phyloP scores from a whole-genome alignment of 176 grass and related monocot genomes.

The Calamus simplicifolius region DNA sequence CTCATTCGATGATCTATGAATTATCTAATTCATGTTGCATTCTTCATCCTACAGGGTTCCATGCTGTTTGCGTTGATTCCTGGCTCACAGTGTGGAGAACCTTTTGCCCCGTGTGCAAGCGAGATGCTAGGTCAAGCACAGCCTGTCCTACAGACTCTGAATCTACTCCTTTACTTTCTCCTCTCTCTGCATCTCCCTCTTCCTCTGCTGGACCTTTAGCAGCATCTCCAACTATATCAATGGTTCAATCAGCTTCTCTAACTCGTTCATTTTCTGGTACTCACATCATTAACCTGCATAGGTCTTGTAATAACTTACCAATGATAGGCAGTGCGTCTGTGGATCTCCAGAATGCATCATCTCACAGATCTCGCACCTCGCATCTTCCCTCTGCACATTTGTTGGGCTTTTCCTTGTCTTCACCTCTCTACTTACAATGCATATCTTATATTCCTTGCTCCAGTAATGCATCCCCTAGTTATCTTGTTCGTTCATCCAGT shows the following conservation, averaged over 20 bases:
- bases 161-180: slow-evolving; percentile 60
- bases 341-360: slow-evolving; percentile 52
- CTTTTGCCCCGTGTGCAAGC: slow-evolving; percentile 95
- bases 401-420: slow-evolving; percentile 46
- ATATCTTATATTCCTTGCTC: slow-evolving; percentile 34
- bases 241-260: not conserved
- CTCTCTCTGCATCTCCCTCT: slow-evolving; percentile 9
- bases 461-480: slow-evolving; percentile 40
- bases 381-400: slow-evolving; percentile 45
- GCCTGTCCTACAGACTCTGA: slow-evolving; percentile 43
- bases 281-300: slow-evolving; percentile 33
- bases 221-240: slow-evolving; percentile 1
- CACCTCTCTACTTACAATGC: slow-evolving; percentile 44
- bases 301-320: slow-evolving; percentile 34
- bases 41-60: slow-evolving; percentile 61
- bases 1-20: too few relatives aligned
- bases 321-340: slow-evolving; percentile 55
- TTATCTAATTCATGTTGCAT: not conserved
- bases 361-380: slow-evolving; percentile 28
- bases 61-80: slow-evolving; percentile 76
- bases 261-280: not conserved
- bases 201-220: not conserved
- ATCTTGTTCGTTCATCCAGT: slow-evolving; percentile 54
- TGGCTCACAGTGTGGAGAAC: slow-evolving; percentile 95
- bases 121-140: slow-evolving; percentile 47